These are phyloP conservation scores for Neurospora sp. DNA, from an alignment of 495 filamentous ascomycete genomes.

Conservation along the genomic window DNA sequence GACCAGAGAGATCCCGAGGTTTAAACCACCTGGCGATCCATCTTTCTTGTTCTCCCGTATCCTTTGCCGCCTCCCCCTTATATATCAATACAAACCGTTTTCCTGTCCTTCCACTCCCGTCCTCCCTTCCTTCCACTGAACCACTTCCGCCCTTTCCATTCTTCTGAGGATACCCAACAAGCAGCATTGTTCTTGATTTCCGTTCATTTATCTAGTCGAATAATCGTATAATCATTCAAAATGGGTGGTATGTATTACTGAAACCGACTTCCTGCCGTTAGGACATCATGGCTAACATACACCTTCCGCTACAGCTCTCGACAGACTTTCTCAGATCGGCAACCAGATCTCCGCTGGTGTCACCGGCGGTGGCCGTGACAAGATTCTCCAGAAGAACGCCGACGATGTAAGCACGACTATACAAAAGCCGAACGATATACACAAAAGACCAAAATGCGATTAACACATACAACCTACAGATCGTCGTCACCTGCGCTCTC, in stretches of 20 bases:
- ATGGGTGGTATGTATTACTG: constrained; percentile 23
- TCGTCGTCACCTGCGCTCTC: constrained; percentile 88
- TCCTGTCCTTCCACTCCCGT: neutral
- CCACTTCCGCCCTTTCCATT: neutral
- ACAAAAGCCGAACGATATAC: neutral
- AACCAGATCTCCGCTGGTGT: constrained; percentile 33
- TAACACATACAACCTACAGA: constrained; percentile 28
- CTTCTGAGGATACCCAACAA: neutral
- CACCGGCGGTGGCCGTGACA: constrained; percentile 30
- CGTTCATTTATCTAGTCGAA: neutral
- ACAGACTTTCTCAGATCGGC: constrained; percentile 36
- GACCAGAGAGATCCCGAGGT: neutral
- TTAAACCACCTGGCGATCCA: neutral
- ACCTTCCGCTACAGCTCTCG: constrained; percentile 24
- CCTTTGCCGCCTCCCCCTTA: neutral
- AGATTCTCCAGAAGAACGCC: constrained; percentile 39
- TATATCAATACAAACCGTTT: neutral
- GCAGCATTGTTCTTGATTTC: neutral
- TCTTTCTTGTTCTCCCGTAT: neutral
- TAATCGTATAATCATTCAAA: constrained; percentile 7
- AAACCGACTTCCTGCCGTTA: neutral
- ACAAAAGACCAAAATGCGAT: neutral
- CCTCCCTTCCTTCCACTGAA: neutral
- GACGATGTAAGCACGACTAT: constrained; percentile 35
- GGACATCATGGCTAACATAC: constrained; percentile 3